Percentiles rank a stretch among this genome's conserved stretches.
phyloP scores from a whole-genome alignment of 1,284 basidiomycete genomes.

The Apiotrichum brassicae region DNA sequence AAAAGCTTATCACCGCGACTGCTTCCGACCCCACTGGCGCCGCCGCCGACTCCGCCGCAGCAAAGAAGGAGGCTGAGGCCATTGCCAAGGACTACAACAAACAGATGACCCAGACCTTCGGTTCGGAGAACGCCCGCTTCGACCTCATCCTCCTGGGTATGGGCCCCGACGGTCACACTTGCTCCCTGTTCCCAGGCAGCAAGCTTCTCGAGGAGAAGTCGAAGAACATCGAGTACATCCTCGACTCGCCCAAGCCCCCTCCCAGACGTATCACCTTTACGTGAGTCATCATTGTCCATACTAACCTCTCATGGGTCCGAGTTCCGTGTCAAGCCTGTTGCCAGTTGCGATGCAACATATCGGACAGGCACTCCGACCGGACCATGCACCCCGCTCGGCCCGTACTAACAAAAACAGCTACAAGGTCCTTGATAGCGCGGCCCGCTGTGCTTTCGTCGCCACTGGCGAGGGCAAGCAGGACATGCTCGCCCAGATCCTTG shows the following conservation, averaged over 20 bases:
- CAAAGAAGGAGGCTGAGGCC: slow-evolving; percentile 64
- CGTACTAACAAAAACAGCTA: slow-evolving; percentile 45
- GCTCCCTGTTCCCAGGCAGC: slow-evolving; percentile 91
- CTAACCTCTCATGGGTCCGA: too few relatives aligned
- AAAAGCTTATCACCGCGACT: slow-evolving; percentile 54
- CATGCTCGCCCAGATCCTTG: slow-evolving; percentile 65
- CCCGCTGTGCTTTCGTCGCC: slow-evolving; percentile 79
- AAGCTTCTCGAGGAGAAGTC: slow-evolving; percentile 74
- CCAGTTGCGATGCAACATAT: too few relatives aligned
- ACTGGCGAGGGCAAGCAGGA: slow-evolving; percentile 79
- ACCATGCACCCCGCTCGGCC: not conserved
- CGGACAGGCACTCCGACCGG: too few relatives aligned
- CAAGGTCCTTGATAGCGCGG: slow-evolving; percentile 88
- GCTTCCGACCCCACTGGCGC: slow-evolving; percentile 47
- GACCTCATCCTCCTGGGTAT: slow-evolving; percentile 90
- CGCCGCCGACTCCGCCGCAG: slow-evolving; percentile 29
- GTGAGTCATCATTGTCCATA: slow-evolving; percentile 20
- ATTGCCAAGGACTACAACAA: slow-evolving; percentile 89
- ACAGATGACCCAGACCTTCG: slow-evolving; percentile 82
- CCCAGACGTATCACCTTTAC: slow-evolving; percentile 69
- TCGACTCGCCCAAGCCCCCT: slow-evolving; percentile 93
- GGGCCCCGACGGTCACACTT: slow-evolving; percentile 95
- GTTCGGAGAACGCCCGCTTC: slow-evolving; percentile 82
- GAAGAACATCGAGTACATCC: slow-evolving; percentile 89
- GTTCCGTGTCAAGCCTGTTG: too few relatives aligned